These are phyloP conservation scores for Pseudopyricularia javanii DNA, from an alignment of 2,329 filamentous ascomycete genomes.

Conservation along the genomic window DNA sequence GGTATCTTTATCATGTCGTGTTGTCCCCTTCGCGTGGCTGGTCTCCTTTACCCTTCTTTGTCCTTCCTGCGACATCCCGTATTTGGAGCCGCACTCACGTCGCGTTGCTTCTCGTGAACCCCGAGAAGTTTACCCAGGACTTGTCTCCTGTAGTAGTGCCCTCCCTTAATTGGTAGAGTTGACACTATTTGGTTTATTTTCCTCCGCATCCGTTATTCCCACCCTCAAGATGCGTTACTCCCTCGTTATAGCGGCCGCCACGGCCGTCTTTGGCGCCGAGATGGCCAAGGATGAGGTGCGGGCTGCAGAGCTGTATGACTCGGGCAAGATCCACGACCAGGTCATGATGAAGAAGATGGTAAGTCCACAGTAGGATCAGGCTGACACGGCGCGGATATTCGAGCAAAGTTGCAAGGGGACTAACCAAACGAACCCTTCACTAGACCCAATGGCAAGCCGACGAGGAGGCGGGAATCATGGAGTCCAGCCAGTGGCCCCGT, in stretches of 20 bases:
- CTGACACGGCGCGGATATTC: not conserved
- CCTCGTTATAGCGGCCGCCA: not conserved
- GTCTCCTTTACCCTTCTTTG: no score
- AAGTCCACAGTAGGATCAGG: not conserved
- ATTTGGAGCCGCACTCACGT: no score
- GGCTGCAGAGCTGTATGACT: constrained; percentile 1
- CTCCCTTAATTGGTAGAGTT: not conserved
- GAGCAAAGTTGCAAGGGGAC: no score
- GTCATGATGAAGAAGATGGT: not conserved
- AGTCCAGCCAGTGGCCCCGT: not conserved
- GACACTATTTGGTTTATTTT: not conserved
- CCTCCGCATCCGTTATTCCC: not conserved
- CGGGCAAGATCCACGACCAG: not conserved
- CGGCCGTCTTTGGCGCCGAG: not conserved
- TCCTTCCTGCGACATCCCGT: no score
- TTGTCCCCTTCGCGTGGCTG: no score
- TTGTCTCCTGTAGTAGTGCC: no score
- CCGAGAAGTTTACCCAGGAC: no score
- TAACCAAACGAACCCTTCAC: no score
- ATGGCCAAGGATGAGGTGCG: constrained; percentile 3
- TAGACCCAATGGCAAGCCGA: constrained; percentile 1
- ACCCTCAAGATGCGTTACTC: not conserved
- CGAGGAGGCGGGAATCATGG: constrained; percentile 1
- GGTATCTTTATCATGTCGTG: no score
- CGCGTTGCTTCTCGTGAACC: no score